Base-by-base conservation (phyloP, 2,329 filamentous ascomycete species). In the Stachybotrys elegans region DNA sequence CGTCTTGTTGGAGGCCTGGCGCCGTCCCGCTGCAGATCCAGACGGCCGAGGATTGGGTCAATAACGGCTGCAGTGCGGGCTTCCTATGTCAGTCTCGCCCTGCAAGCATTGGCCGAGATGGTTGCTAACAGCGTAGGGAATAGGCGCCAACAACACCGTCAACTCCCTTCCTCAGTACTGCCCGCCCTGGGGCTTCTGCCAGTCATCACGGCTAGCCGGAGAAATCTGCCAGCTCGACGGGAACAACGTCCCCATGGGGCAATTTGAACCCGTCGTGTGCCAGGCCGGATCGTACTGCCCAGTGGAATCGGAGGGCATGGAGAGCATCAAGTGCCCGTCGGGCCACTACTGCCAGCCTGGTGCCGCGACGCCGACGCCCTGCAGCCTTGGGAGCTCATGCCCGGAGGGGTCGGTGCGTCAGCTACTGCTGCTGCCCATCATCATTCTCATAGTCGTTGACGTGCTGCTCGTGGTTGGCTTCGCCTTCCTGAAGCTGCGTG, bases 281-380 rank as follows among this genome's bases (percentile, higher is more conserved):
- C 63, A 64, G 32, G 50, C 65, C 29, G 75, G 75, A 3, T 63
- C 57, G 41, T 78, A 76, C 48, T 79, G 76, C 40, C 74, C 75
- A 2, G 25, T 43, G 2, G 43, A 51, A 5, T 43, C 43, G 5
- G 44, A 52, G 19, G 70, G 70, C 9, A 67, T 58, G 34, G 52
- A 69, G 43, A 65, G 62, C 35, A 49, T 70, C 4, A 40, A 47
- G 9, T 79, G 76, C 42, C 73, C 73, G 0, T 47, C 59, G 8
- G 74, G 74, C 20, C 63, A 63, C 3, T 80, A 73, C 49, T 80
- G 76, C 47, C 74, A 73, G 22, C 66, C 67, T 1, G 76, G 76
- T 6, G 68, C 71, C 5, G 54, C 66, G 2, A 58, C 65, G 6
- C 72, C 76, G 2, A 72, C 68, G 4, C 69, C 70, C 11, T 80